phyloP scores from a whole-genome alignment of 1,284 basidiomycete species.

The Heterobasidion occidentale region DNA sequence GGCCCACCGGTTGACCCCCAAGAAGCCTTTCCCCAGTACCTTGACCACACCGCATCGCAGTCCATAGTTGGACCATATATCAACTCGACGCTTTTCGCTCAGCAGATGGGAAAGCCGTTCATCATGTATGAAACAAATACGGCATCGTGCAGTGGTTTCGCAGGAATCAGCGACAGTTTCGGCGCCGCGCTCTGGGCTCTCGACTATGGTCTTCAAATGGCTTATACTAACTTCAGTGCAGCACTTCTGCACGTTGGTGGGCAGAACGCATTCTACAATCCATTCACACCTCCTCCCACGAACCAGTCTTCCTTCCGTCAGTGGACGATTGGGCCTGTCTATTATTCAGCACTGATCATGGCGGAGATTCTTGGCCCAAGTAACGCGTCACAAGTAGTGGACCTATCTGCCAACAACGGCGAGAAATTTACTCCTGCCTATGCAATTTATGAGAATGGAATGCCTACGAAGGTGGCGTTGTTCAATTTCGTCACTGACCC shows the following conservation, averaged over 20 bases:
- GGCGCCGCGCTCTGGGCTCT: slow-evolving; percentile 48
- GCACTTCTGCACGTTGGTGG: slow-evolving; percentile 33
- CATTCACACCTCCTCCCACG: slow-evolving; percentile 42
- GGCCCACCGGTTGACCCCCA: slow-evolving; percentile 40
- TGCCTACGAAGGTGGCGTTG: slow-evolving; percentile 49
- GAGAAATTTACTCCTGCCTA: slow-evolving; percentile 61
- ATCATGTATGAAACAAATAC: slow-evolving; percentile 51
- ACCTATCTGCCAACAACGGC: slow-evolving; percentile 42
- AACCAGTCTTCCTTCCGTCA: slow-evolving; percentile 48
- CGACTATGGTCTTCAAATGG: slow-evolving; percentile 52
- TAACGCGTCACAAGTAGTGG: slow-evolving; percentile 51
- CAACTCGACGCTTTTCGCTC: slow-evolving; percentile 36
- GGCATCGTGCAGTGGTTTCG: slow-evolving; percentile 49
- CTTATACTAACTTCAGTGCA: slow-evolving; percentile 26
- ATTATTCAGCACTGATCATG: slow-evolving; percentile 62
- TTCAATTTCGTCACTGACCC: slow-evolving; percentile 62
- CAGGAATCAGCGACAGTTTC: slow-evolving; percentile 44
- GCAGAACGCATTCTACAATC: slow-evolving; percentile 29
- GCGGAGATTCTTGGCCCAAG: slow-evolving; percentile 62
- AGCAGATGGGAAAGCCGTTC: slow-evolving; percentile 40
- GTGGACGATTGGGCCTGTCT: slow-evolving; percentile 62
- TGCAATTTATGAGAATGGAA: slow-evolving; percentile 60
- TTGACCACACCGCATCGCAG: slow-evolving; percentile 46
- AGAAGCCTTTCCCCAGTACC: slow-evolving; percentile 43
- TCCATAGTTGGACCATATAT: slow-evolving; percentile 42